phyloP scores from a whole-genome alignment of 306 rosid species.

The Cicer chorassanicum region DNA sequence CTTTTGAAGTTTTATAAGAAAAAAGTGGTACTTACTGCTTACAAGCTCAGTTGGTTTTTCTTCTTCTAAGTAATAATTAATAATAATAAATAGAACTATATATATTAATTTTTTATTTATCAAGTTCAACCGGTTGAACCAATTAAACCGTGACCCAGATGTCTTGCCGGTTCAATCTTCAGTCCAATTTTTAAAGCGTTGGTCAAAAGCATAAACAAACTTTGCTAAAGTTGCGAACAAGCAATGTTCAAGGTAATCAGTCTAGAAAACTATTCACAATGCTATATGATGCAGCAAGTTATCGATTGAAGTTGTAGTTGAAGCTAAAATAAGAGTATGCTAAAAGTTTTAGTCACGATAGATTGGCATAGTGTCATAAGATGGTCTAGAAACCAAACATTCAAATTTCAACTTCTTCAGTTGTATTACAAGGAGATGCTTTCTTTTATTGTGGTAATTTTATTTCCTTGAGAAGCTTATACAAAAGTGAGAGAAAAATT shows the following conservation, averaged over 20 bases:
- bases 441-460: constrained; percentile 8
- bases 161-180: too few species aligned
- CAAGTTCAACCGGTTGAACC: too few species aligned
- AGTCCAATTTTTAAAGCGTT: too few species aligned
- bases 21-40: too few species aligned
- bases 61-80: too few species aligned
- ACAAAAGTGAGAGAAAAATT: constrained; percentile 8
- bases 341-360: neutral
- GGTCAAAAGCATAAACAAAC: constrained; percentile 22
- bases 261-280: neutral
- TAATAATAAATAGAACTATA: too few species aligned
- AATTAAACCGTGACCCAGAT: too few species aligned
- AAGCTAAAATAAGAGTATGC: constrained; percentile 9
- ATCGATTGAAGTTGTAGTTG: constrained; percentile 1
- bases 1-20: too few species aligned
- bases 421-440: constrained; percentile 22
- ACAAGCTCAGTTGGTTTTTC: too few species aligned
- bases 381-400: constrained; percentile 8
- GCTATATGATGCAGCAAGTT: constrained; percentile 23
- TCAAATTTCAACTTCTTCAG: constrained; percentile 23
- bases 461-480: neutral
- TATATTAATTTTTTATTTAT: too few species aligned
- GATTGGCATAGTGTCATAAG: constrained; percentile 16
- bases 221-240: neutral
- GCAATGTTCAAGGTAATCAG: neutral